Base-by-base conservation (phyloP, 2,329 filamentous ascomycete species). In the Trichoderma sp. region DNA sequence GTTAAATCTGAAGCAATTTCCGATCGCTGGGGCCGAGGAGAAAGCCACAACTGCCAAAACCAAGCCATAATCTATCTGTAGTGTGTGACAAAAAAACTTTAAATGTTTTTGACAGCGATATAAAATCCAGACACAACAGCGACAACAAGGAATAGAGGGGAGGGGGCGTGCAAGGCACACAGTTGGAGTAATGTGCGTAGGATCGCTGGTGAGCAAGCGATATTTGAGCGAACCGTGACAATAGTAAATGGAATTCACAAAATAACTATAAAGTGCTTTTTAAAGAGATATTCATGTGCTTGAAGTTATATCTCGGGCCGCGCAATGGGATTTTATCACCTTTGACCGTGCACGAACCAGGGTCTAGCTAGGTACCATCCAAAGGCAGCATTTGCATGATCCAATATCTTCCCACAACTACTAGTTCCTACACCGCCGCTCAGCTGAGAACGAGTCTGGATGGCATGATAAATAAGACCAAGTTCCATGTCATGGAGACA, bases 1-100 rank as follows among this genome's bases (percentile, higher is more conserved):
- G 33, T 53, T n/a, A 55, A 43, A 27, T 43, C 31, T 16, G 35
- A 35, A 10, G 63, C 63, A 5, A 49, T 66, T 13, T 35, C 21
- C 14, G 63, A 66, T 27, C 63, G 53, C 37, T 58, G 53, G 5
- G 63, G 63, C 10, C 63, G 63, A 3, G 63, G 63, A 29, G 63
- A 66, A 14, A 66, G 63, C 63, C 63, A 66, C 63, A 66, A 8
- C 16, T 66, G 63, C 63, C 63, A 66, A 2, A 29, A 37, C 16
- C n/a, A 43, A 21, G 43, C 63, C 63, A 66, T 66, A 11, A 27
- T 19, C 8, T 24, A 6, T n/a, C 8, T 43, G 16, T 13, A 19
- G 10, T 4, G 27, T 16, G 21, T 8, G 16, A 21, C 5, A 5
- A 6, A 8, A 8, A 2, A 2, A 2, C n/a, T 49, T 5, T 4